Percentiles rank a stretch among this genome's conserved stretches.
phyloP scores from a whole-genome alignment of 345 rosid species.

The Syzygium jambos region DNA sequence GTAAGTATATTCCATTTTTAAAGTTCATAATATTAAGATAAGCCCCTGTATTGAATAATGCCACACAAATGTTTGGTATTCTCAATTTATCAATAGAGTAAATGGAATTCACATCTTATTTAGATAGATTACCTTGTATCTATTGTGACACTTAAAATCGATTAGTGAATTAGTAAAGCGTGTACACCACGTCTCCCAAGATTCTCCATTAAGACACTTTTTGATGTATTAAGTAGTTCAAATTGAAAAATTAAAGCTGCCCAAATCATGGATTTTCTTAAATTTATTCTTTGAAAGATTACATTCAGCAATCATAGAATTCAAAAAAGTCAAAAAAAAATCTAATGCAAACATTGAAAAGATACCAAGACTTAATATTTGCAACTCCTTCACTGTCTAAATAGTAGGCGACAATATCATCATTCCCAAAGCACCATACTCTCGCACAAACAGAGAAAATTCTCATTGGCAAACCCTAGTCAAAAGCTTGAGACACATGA shows the following conservation, averaged over 20 bases:
- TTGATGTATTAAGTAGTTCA: neutral
- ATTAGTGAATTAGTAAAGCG: neutral
- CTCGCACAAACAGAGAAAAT: neutral
- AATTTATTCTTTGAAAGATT: neutral
- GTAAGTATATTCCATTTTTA: neutral
- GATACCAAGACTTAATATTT: neutral
- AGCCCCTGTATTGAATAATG: neutral
- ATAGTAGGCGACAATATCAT: neutral
- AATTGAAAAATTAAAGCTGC: neutral
- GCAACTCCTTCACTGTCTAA: neutral
- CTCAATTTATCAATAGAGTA: neutral
- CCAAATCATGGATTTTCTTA: neutral
- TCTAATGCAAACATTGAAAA: neutral
- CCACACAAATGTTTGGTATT: neutral
- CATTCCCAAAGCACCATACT: neutral
- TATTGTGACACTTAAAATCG: neutral
- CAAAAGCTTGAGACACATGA: neutral
- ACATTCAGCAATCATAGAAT: neutral
- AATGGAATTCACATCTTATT: neutral
- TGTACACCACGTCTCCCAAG: neutral
- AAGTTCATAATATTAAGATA: neutral
- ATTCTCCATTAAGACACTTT: neutral
- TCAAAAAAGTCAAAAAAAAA: neutral
- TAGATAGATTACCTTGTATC: neutral
- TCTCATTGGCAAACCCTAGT: neutral